Base-by-base conservation (phyloP, 2,329 filamentous ascomycete species). In the Cercospora zeina region DNA sequence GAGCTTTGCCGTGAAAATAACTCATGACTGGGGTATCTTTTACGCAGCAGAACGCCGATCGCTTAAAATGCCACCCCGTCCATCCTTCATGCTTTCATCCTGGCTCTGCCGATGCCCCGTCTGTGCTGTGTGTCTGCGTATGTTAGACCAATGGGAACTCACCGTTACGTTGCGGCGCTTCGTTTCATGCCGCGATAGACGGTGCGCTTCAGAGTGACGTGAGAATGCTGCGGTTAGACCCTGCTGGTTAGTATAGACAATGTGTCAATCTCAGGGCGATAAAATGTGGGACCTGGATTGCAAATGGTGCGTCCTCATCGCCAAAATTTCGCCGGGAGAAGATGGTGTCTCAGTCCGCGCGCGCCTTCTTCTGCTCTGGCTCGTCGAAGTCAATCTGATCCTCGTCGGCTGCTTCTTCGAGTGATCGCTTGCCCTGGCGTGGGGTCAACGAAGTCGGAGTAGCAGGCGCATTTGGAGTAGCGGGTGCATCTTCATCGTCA, bases 381-480 rank as follows among this genome's bases (percentile, higher is more conserved):
- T 72, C 69, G 34, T 65, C 62, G 21, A 68, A 66, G 39, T 66
- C 65, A 51, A 69, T 49, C 24, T 66, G 65, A 50, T 71, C 67
- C 24, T 68, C 62, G 27, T 67, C 68, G 21, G 64, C 66, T 58
- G 67, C 58, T 62, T 73, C 69, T 16, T 72, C 71, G 54, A 72
- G 69, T 8, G 71, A 69, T 16, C 73, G 71, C 68, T 75, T 75
- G 56, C 70, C 70, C 47, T 65, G 64, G 24, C 70, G 70, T 16
- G 71, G 72, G 31, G 66, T 65, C 10, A 58, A 59, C 21, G 59
- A 61, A 21, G 54, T 42, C 8, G 59, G 56, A 10, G 56, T 30
- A 27, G 19, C 53, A 13, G 57, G 39, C 11, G 50, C 54, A 14
- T 36, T 14, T 8, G 59, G 56, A 10, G 56, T 30, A 27, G 19